Base-by-base conservation (phyloP, 805 yeast genomes). In the Kazachstania taianensis region DNA sequence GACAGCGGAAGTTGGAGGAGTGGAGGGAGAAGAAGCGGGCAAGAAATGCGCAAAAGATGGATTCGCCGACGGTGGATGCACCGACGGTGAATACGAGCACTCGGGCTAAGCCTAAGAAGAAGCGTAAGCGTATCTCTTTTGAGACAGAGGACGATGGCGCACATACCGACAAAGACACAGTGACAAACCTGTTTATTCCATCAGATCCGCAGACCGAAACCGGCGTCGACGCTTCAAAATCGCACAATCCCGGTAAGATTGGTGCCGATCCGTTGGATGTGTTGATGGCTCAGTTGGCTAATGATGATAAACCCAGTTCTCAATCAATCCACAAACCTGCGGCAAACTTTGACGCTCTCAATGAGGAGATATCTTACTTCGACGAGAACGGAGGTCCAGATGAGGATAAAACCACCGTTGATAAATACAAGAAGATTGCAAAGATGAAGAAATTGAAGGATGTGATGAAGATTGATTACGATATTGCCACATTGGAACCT, bases 11-110 rank as follows among this genome's bases (percentile, higher is more conserved):
- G 39, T 49, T 72, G 0, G 72, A 68, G 38, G 73, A 70, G 18
- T 74, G 79, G 78, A 72, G 70, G 51, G 60, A 53, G 56, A 65
- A 62, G 44, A 63, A 59, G 38, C 47, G 44, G 33, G 35, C 45
- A 30, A 32, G 41, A 43, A 44, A 40, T 23, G 48, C 49, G 16
- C 41, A 44, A 26, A 35, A 23, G 17, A 7, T 30, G 17, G 35
- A 33, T 14, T n/a, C n/a, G n/a, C n/a, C n/a, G n/a, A n/a, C n/a
- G n/a, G n/a, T n/a, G n/a, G 24, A 23, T 6, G 28, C 18, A 16
- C 12, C 23, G 9, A 16, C 18, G 9, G 7, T 17, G 37, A 38
- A 24, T 39, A 32, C 20, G 32, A 23, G 15, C 31, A 31, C 8
- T 22, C 8, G 12, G 8, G 12, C 8, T 22, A 37, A 36, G 30